Base-by-base conservation (phyloP, 2,329 filamentous ascomycete species). In the Bisporella sp. region DNA sequence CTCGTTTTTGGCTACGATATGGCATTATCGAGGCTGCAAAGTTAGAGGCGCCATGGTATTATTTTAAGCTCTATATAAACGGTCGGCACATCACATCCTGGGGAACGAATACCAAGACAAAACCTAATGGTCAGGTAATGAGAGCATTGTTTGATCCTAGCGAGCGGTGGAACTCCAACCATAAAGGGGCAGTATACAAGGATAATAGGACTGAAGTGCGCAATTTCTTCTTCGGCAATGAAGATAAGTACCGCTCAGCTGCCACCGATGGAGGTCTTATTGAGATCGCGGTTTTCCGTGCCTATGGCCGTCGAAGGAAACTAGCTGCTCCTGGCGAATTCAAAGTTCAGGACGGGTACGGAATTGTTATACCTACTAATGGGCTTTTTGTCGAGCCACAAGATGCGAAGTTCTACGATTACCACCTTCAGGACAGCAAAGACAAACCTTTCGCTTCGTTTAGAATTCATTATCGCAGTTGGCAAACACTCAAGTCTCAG, bases 31-130 rank as follows among this genome's bases (percentile, higher is more conserved):
- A 60, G 32, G 49, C 49, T n/a, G 44, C 65, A 62, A 41, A 56
- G 62, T 1, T 66, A 66, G 1, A 57, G 59, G 2, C 67, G 61
- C 13, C 60, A 47, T 73, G 71, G 54, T 61, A 79, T 7, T 78
- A 75, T 63, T 81, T 81, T 65, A 79, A 76, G 57, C 63, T 81
- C 47, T 69, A 68, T 49, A 71, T 81, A 60, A 81, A 82, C 54
- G 76, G 76, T 12, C 70, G 72, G 12, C 68, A 71, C 13, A 66
- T 76, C n/a, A 68, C 73, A 3, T 74, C 72, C 3, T 82, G 77
- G 73, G 78, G 78, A 2, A 68, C 73, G 21, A 68, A 77, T 49
- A 62, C 72, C 12, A 58, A 58, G 11, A 57, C 54, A 4, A 63
- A 62, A 45, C 57, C 60, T 2, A 59, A 60, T 5, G 73, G 75